Conservation (phyloP, 192 early-diverging fungal genomes). For the Entomortierella parvispora region DNA sequence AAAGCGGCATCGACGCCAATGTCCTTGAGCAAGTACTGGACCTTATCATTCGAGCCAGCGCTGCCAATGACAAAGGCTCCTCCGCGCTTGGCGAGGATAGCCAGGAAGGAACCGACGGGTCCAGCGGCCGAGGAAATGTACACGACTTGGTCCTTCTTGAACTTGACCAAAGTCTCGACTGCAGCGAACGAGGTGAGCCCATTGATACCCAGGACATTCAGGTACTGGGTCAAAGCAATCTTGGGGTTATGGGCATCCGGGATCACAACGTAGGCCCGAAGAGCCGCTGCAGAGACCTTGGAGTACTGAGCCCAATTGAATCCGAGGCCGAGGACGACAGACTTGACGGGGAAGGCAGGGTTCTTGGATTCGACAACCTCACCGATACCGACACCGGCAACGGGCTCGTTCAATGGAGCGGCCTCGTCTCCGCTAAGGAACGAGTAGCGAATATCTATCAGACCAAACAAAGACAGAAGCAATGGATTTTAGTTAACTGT, state of each 20-base stretch:
- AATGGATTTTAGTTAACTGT: not conserved
- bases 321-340: constrained; percentile 64
- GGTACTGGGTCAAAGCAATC: constrained; percentile 5
- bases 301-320: constrained; percentile 61
- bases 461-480: not conserved
- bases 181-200: constrained; percentile 42
- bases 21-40: constrained; percentile 68
- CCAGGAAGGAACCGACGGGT: not conserved
- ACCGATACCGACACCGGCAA: constrained; percentile 14
- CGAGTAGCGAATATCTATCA: constrained; percentile 8
- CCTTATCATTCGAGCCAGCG: constrained; percentile 88
- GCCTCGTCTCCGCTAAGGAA: not conserved
- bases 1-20: constrained; percentile 86
- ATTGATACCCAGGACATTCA: constrained; percentile 10
- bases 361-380: constrained; percentile 27
- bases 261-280: constrained; percentile 43
- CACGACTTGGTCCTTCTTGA: constrained; percentile 84
- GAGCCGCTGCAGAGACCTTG: constrained; percentile 29
- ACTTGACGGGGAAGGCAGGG: constrained; percentile 54
- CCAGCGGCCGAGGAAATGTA: constrained; percentile 50
- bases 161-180: constrained; percentile 70
- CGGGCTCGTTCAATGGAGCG: not conserved
- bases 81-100: constrained; percentile 63
- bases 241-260: constrained; percentile 70
- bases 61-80: constrained; percentile 88